Base-by-base conservation (phyloP, 192 early-diverging fungal genomes). In the Linnemannia hyalina region DNA sequence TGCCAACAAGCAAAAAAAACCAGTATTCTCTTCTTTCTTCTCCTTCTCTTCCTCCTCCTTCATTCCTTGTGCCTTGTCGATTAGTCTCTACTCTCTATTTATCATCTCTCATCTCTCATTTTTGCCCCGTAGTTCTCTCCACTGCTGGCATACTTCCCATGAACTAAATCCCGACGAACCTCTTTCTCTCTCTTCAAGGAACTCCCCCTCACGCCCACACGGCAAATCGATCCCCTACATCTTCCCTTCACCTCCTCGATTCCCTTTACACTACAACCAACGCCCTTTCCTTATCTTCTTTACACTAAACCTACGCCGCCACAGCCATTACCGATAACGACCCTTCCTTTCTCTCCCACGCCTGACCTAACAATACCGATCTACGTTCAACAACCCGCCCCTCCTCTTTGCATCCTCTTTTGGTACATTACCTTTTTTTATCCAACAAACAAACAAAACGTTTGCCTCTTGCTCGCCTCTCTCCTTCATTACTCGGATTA, bases 131-230 rank as follows among this genome's bases (percentile, higher is more conserved):
- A 52, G 32, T 42, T 42, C 60, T 72, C 26, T 63, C 72, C 76
- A 68, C 10, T 36, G 36, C 71, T 70, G 57, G 40, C n/a, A 47
- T 54, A 55, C 32, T 38, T 55, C 80, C 42, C 74, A 80, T 85
- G 77, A 72, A 76, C 70, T 85, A 83, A 73, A 75, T 52, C n/a
- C 72, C 29, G 57, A 78, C 76, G 49, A 79, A 29, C 60, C 60
- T 32, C 65, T 47, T 32, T 52, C 42, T 60, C 29, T 35, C 40
- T 55, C 32, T 55, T 73, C 42, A 68, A 85, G 78, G 78, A 77
- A 80, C 36, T 73, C 70, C 75, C 76, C 84, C 84, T 74, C 84
- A 86, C 84, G 84, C 84, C 80, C 84, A 86, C 84, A 86, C 84
- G 84, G 84, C 84, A 77, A 52, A 22, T 26, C 40, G 60, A 41